These are phyloP conservation scores for Pythium periplocum DNA, from an alignment of 352 stramenopile genomes.

Conservation along the genomic window DNA sequence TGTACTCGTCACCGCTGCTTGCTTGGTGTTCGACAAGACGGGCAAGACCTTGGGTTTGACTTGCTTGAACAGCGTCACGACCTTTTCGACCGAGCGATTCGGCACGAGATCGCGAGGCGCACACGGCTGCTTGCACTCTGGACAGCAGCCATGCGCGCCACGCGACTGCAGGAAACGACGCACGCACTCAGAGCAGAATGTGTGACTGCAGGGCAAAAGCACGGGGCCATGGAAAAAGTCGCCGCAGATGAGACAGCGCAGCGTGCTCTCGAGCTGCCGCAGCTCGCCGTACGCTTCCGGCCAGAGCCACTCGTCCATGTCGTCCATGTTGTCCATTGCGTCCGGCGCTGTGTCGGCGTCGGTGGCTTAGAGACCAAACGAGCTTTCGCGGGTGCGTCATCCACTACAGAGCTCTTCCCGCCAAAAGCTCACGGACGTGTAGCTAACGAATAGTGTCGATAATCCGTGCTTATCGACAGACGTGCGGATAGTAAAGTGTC, in stretches of 20 bases:
- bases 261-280: constrained; percentile 62
- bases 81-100: constrained; percentile 71
- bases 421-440: too few species aligned
- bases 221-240: constrained; percentile 82
- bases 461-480: too few species aligned
- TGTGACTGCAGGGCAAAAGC: constrained; percentile 70
- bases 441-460: too few species aligned
- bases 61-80: constrained; percentile 58
- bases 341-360: constrained; percentile 1
- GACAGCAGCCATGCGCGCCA: constrained; percentile 65
- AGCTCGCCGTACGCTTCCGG: constrained; percentile 45
- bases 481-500: not conserved
- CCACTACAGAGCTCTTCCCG: too few species aligned
- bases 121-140: constrained; percentile 74
- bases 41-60: constrained; percentile 65
- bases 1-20: not conserved
- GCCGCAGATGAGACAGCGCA: constrained; percentile 82
- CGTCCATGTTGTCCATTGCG: constrained; percentile 13
- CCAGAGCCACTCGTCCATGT: constrained; percentile 78
- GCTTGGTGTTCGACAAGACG: constrained; percentile 20
- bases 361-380: too few species aligned
- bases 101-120: constrained; percentile 48
- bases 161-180: constrained; percentile 71
- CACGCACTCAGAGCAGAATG: constrained; percentile 83
- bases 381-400: too few species aligned